A percentile compares a stretch with the other conserved stretches of the same genome.
phyloP scores from a whole-genome alignment of 352 stramenopile species.

The Phytopythium aichiense region DNA sequence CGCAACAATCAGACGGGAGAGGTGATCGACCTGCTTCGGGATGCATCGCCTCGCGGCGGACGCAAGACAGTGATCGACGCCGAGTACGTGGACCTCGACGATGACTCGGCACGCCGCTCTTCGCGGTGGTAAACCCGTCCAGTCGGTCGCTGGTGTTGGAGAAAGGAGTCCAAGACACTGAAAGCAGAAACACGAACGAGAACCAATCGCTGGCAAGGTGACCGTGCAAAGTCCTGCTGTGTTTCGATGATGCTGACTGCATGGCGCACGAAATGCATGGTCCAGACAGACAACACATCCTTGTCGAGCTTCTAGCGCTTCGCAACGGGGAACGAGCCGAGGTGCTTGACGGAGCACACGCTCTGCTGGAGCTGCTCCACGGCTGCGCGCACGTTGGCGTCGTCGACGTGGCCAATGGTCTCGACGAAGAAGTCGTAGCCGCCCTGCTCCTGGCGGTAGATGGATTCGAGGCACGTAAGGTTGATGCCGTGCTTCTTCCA shows the following conservation, averaged over 20 bases:
- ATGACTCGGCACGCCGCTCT: slow-evolving; percentile 20
- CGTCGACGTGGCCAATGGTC: slow-evolving; percentile 71
- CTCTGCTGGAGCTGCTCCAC: slow-evolving; percentile 45
- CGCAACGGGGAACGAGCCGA: slow-evolving; percentile 75
- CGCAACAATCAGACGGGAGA: slow-evolving; percentile 50
- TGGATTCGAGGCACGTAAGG: slow-evolving; percentile 83
- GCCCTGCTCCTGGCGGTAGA: slow-evolving; percentile 63
- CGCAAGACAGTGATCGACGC: slow-evolving; percentile 67
- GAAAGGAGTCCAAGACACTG: neutral
- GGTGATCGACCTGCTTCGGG: slow-evolving; percentile 62
- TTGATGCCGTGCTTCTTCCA: slow-evolving; percentile 83
- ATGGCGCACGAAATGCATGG: neutral
- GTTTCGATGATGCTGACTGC: neutral
- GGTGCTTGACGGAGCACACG: slow-evolving; percentile 67
- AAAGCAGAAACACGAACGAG: neutral
- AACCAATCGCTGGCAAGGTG: neutral
- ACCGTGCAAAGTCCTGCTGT: neutral
- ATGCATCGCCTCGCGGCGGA: slow-evolving; percentile 22
- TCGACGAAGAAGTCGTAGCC: slow-evolving; percentile 88
- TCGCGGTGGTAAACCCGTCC: slow-evolving; percentile 16
- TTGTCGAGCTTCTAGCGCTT: slow-evolving; percentile 46
- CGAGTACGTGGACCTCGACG: slow-evolving; percentile 64
- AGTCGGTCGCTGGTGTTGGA: neutral
- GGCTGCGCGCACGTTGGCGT: slow-evolving; percentile 51
- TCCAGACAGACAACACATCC: neutral